Conservation (phyloP, 352 stramenopile species). For the Phytophthora pini region DNA sequence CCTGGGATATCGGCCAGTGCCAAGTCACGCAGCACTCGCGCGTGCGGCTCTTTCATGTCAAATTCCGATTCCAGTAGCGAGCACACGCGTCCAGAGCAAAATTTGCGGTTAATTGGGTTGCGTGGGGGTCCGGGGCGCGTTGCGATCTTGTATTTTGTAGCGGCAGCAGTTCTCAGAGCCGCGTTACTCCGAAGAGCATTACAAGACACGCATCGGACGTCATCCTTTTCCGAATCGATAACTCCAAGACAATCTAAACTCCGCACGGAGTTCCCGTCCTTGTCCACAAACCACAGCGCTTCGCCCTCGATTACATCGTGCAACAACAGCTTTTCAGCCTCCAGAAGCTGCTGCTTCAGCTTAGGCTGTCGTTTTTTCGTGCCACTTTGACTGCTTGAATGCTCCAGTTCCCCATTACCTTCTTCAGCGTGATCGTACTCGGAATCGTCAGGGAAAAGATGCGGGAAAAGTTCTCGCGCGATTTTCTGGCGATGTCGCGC, state of each 20-base stretch:
- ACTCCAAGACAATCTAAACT: slow-evolving; percentile 72
- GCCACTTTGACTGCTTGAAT: background rate
- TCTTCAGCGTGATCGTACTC: slow-evolving; percentile 21
- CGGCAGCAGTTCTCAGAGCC: slow-evolving; percentile 51
- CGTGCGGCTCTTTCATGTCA: slow-evolving; percentile 62
- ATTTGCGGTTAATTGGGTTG: slow-evolving; percentile 69
- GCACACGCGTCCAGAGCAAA: slow-evolving; percentile 58
- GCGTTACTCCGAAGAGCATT: slow-evolving; percentile 56
- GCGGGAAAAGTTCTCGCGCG: slow-evolving; percentile 73
- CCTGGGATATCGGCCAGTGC: slow-evolving; percentile 55
- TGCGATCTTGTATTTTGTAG: slow-evolving; percentile 46
- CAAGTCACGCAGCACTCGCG: slow-evolving; percentile 58
- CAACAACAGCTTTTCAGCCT: slow-evolving; percentile 65
- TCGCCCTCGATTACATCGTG: slow-evolving; percentile 81
- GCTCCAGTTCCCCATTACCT: slow-evolving; percentile 13
- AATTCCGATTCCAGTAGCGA: slow-evolving; percentile 62
- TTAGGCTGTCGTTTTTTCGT: slow-evolving; percentile 33
- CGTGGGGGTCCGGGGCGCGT: slow-evolving; percentile 32
- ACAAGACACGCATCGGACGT: slow-evolving; percentile 54
- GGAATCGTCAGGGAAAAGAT: slow-evolving; percentile 47
- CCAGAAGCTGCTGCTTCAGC: slow-evolving; percentile 43
- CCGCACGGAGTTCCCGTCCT: slow-evolving; percentile 71
- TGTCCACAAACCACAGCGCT: slow-evolving; percentile 83
- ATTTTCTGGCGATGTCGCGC: slow-evolving; percentile 68
- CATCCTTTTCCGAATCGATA: slow-evolving; percentile 47